A percentile compares a stretch with the other conserved stretches of the same genome.
Evolutionary conservation across 2,329 filamentous ascomycete species (phyloP).

Genomic region (Sporothrix protearum): DNA sequence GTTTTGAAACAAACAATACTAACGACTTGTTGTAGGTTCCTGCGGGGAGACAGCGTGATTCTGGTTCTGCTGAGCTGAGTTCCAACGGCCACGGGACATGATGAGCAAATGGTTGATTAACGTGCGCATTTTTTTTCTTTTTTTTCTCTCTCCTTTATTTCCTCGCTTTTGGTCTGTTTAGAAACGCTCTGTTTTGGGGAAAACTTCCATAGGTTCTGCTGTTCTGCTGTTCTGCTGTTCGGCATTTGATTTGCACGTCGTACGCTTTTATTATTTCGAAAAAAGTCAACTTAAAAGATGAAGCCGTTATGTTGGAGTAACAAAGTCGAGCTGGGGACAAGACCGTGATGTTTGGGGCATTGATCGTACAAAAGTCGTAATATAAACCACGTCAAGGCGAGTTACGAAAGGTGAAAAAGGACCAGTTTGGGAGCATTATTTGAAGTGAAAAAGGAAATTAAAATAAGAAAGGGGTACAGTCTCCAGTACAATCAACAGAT

Average conservation of each 20-base stretch:
- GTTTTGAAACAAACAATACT: neutral
- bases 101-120: neutral
- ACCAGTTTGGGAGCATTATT: neutral
- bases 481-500: neutral
- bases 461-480: neutral
- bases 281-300: neutral
- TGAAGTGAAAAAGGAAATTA: neutral
- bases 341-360: too few species aligned
- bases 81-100: neutral
- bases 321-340: neutral
- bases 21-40: conserved; percentile 56
- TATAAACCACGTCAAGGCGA: too few species aligned
- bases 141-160: neutral
- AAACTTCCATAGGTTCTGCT: conserved; percentile 2
- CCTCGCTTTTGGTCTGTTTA: neutral
- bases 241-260: neutral
- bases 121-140: neutral
- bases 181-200: neutral
- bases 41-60: conserved; percentile 84
- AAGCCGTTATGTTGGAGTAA: neutral
- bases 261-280: neutral
- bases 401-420: neutral
- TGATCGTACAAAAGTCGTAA: too few species aligned
- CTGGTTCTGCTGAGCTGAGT: conserved; percentile 72
- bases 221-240: conserved; percentile 3